A percentile compares a stretch with the other conserved stretches of the same genome.
phyloP scores from a whole-genome alignment of 139 green algal genomes.

The Yamagishiella unicocca region DNA sequence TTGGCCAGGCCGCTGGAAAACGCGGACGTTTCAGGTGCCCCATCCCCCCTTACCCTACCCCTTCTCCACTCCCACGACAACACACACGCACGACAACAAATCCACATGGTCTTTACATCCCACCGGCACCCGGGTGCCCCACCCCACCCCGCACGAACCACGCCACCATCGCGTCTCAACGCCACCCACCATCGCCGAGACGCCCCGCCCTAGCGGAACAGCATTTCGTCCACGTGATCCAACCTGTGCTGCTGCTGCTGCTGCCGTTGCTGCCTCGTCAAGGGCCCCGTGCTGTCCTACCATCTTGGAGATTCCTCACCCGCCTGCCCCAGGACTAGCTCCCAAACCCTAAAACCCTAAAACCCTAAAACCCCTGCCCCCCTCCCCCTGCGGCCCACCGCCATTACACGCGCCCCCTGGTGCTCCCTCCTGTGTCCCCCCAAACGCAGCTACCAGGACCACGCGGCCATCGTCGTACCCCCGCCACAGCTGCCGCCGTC shows the following conservation, averaged over 20 bases:
- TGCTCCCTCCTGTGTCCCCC: neutral
- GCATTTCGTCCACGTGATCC: no score
- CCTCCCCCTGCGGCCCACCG: neutral
- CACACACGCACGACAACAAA: neutral
- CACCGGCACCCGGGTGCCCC: neutral
- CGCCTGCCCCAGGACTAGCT: neutral
- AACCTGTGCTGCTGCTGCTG: no score
- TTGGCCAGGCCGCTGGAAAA: conserved; percentile 58
- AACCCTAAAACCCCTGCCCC: neutral
- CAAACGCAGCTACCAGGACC: conserved; percentile 25
- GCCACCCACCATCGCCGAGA: neutral
- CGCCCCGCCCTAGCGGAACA: neutral
- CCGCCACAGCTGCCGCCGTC: neutral
- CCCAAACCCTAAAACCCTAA: neutral
- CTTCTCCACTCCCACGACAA: neutral
- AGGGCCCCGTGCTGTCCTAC: neutral
- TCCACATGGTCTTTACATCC: neutral
- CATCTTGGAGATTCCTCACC: neutral
- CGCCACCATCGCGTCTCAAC: neutral
- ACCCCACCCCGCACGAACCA: neutral
- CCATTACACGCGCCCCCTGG: neutral
- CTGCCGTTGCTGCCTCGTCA: neutral
- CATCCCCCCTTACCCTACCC: neutral
- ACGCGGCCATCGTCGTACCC: conserved; percentile 18
- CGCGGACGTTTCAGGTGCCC: conserved; percentile 49